These are phyloP conservation scores for Rauvolfia tetraphylla DNA, from an alignment of 257 asterid species.

Conservation along the genomic window DNA sequence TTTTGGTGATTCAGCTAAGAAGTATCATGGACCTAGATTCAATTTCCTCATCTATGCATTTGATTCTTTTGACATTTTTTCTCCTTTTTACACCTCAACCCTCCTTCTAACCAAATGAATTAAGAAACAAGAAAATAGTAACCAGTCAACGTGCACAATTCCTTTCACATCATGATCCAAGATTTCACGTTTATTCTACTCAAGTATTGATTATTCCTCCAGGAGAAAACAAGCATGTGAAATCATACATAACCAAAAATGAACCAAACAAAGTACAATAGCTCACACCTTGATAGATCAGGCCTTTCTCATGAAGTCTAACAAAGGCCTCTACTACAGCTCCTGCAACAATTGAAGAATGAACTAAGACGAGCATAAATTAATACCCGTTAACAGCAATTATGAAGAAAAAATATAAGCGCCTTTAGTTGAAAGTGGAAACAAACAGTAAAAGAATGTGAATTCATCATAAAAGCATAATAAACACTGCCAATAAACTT, in stretches of 20 bases:
- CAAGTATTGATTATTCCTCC: not conserved
- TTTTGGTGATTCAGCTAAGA: not conserved
- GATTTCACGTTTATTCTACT: not conserved
- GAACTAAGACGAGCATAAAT: slow-evolving; percentile 7
- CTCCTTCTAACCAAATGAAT: not conserved
- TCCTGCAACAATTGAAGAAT: slow-evolving; percentile 49
- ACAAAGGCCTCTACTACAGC: slow-evolving; percentile 93
- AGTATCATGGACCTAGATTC: not conserved
- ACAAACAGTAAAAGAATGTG: not conserved
- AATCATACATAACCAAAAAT: not conserved
- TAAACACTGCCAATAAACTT: slow-evolving; percentile 1
- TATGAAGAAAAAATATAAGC: not conserved
- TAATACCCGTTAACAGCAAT: not conserved
- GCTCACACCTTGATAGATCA: slow-evolving; percentile 79
- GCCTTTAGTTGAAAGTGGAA: slow-evolving; percentile 1
- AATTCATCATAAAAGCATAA: not conserved
- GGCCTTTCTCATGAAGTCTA: slow-evolving; percentile 95
- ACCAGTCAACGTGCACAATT: not conserved
- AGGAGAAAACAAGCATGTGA: not conserved
- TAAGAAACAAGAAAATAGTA: not conserved
- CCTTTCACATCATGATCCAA: not conserved
- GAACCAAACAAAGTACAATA: not conserved
- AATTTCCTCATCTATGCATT: not conserved
- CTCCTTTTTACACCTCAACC: not conserved
- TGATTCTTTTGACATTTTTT: not conserved